Evolutionary conservation across 2,329 filamentous ascomycete genomes (phyloP).

Genomic region (Stylonectria norvegica): DNA sequence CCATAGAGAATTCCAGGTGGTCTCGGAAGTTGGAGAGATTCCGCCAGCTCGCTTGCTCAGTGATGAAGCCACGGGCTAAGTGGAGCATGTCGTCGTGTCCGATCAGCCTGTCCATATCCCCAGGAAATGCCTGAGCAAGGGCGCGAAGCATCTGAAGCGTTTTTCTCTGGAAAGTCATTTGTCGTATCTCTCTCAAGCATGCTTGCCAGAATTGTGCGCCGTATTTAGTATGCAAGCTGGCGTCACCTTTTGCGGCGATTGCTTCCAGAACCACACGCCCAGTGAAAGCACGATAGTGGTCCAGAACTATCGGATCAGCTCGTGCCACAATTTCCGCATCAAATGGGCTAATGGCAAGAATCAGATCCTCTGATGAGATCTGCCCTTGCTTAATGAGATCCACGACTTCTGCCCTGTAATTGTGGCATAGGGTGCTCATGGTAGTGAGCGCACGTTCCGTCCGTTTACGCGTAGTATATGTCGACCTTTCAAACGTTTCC

Average conservation of each 20-base stretch:
- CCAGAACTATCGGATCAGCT: slow-evolving; percentile 4
- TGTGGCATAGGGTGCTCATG: too few relatives aligned
- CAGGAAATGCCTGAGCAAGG: too few relatives aligned
- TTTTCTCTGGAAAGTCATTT: slow-evolving; percentile 10
- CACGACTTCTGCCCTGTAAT: too few relatives aligned
- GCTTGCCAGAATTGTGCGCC: slow-evolving; percentile 10
- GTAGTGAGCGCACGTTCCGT: too few relatives aligned
- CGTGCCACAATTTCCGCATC: slow-evolving; percentile 6
- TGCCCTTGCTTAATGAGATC: slow-evolving; percentile 8
- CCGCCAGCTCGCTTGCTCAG: slow-evolving; percentile 1
- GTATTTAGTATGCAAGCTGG: neutral
- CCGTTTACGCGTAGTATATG: too few relatives aligned
- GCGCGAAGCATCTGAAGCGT: slow-evolving; percentile 12
- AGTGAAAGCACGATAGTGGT: slow-evolving; percentile 4
- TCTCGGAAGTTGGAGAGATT: neutral
- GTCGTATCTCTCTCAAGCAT: slow-evolving; percentile 9
- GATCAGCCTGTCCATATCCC: too few relatives aligned
- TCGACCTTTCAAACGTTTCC: too few relatives aligned
- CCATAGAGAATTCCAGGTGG: neutral
- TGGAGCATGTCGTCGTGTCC: neutral
- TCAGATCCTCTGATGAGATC: slow-evolving; percentile 16
- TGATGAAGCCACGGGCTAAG: slow-evolving; percentile 1
- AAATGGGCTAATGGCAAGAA: slow-evolving; percentile 18
- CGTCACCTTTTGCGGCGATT: neutral
- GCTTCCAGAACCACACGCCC: neutral